Conservation (phyloP, 2,329 filamentous ascomycete genomes). For the Dactylellina parvicollis region DNA sequence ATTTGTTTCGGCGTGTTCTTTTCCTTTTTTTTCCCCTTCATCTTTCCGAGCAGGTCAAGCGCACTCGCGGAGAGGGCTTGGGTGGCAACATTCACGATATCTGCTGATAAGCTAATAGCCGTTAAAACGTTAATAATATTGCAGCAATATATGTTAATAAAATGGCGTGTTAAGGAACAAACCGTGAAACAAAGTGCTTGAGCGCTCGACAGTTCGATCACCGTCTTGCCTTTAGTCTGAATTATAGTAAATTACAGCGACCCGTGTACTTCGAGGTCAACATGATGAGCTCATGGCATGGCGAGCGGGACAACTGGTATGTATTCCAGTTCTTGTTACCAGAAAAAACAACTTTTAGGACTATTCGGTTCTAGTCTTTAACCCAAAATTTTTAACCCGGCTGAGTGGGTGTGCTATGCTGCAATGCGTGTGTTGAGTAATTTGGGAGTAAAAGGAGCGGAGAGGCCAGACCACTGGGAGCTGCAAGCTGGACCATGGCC, state of each 20-base stretch:
- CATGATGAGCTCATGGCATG: constrained; percentile 34
- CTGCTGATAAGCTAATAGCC: constrained; percentile 50
- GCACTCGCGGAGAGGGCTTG: constrained; percentile 4
- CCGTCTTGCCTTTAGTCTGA: constrained; percentile 4
- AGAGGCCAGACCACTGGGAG: constrained; percentile 41
- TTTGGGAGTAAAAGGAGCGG: constrained; percentile 39
- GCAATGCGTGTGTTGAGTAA: constrained; percentile 47
- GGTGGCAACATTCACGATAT: constrained; percentile 7
- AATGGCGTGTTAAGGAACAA: constrained; percentile 48
- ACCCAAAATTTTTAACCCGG: constrained; percentile 37
- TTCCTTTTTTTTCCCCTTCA: background rate
- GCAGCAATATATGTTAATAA: constrained; percentile 34
- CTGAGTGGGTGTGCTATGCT: constrained; percentile 45
- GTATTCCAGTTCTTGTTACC: too few species aligned
- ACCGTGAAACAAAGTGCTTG: constrained; percentile 39
- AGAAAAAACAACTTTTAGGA: constrained; percentile 25
- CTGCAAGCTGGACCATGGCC: constrained; percentile 33
- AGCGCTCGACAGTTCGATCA: constrained; percentile 29
- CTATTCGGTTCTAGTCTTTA: constrained; percentile 19
- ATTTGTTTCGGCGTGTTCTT: constrained; percentile 17
- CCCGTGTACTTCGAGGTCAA: constrained; percentile 30
- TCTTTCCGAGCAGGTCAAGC: constrained; percentile 21
- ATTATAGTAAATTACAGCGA: constrained; percentile 40
- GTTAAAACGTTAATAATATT: constrained; percentile 42
- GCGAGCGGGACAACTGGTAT: constrained; percentile 3